Evolutionary conservation across 768 basidiomycete genomes (phyloP).

Genomic region (Fomitopsis pulvina): DNA sequence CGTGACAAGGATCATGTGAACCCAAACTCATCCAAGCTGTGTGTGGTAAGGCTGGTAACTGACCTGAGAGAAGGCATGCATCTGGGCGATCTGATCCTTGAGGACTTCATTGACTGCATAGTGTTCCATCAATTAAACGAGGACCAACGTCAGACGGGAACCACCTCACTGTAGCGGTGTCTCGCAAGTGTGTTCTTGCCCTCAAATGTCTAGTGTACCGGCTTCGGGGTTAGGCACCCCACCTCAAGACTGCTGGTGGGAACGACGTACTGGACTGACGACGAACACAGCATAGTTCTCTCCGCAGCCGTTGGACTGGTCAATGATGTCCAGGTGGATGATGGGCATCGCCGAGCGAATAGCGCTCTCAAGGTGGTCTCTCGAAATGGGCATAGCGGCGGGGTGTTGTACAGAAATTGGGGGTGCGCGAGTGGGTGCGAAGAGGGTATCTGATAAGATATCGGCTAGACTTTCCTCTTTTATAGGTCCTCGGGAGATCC

Average conservation of each 20-base stretch:
- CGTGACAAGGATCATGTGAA: not conserved
- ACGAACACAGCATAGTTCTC: slow-evolving; percentile 69
- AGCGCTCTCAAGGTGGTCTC: slow-evolving; percentile 48
- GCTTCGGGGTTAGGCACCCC: not conserved
- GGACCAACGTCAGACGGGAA: not conserved
- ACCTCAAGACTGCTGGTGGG: not conserved
- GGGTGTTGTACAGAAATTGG: not conserved
- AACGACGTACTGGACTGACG: slow-evolving; percentile 59
- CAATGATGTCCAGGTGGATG: slow-evolving; percentile 64
- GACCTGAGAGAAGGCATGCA: slow-evolving; percentile 90
- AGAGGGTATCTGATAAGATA: slow-evolving; percentile 9
- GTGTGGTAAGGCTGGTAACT: slow-evolving; percentile 5
- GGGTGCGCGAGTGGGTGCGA: not conserved
- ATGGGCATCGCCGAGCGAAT: slow-evolving; percentile 61
- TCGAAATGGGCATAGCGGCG: slow-evolving; percentile 52
- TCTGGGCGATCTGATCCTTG: slow-evolving; percentile 66
- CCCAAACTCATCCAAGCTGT: not conserved
- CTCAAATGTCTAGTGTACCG: slow-evolving; percentile 52
- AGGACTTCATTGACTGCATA: slow-evolving; percentile 66
- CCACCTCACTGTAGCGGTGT: slow-evolving; percentile 56
- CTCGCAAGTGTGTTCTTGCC: slow-evolving; percentile 75
- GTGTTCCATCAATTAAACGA: not conserved
- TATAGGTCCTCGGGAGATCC: slow-evolving; percentile 2
- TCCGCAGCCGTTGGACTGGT: slow-evolving; percentile 77
- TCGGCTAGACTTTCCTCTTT: not conserved